Conservation (phyloP, 495 filamentous ascomycete species). For the Tuber indicum region DNA sequence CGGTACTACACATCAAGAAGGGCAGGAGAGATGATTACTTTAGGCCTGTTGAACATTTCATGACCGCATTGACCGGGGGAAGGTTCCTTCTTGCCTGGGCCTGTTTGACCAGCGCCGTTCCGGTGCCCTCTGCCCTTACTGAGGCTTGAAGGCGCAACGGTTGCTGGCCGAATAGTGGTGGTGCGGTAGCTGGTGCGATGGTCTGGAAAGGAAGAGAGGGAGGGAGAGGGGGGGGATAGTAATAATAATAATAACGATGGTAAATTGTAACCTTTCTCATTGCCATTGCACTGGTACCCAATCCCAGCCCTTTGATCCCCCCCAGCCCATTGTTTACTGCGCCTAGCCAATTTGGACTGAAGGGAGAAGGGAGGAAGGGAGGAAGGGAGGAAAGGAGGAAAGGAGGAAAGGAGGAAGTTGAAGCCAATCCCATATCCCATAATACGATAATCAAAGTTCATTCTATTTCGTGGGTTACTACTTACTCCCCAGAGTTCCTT, state of each 20-base stretch:
- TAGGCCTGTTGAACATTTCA: not conserved
- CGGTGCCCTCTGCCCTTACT: not conserved
- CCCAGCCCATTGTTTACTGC: not conserved
- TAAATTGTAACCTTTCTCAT: not conserved
- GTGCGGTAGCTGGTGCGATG: not conserved
- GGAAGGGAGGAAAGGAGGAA: not conserved
- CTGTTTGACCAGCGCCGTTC: not conserved
- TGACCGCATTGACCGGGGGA: not conserved
- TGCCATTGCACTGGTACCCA: not conserved
- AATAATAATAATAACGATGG: not conserved
- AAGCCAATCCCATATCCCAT: not conserved
- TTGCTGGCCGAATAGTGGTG: constrained; percentile 22
- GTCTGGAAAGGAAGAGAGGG: not conserved
- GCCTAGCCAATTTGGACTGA: not conserved
- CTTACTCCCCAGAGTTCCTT: not conserved
- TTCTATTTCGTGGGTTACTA: not conserved
- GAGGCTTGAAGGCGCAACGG: constrained; percentile 6
- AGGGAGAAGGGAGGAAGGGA: not conserved
- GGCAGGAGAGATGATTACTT: not conserved
- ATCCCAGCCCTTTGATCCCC: not conserved
- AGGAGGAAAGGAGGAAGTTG: not conserved
- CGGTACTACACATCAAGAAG: no score
- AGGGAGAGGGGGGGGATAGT: not conserved
- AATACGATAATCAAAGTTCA: not conserved
- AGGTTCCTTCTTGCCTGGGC: not conserved